Evolutionary conservation across 176 grass and related monocot species (phyloP).

Genomic region (Saccharum spontaneum): DNA sequence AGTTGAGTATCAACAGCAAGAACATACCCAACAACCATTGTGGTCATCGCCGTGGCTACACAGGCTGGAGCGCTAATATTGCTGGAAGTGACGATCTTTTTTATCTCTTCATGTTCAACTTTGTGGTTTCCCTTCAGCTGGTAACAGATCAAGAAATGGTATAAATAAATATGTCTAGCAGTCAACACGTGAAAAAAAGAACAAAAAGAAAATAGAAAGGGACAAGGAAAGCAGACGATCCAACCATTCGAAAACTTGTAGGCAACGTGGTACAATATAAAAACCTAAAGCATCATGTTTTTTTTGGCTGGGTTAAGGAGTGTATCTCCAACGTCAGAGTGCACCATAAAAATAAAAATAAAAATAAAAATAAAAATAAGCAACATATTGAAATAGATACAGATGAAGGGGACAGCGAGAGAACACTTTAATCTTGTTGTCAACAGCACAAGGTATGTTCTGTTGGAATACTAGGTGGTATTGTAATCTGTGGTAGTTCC

Average conservation of each 20-base stretch:
- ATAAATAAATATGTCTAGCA: neutral
- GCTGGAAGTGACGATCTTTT: conserved; percentile 74
- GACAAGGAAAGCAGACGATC: neutral
- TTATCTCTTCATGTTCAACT: conserved; percentile 80
- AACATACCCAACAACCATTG: conserved; percentile 74
- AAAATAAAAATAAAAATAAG: neutral
- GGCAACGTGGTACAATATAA: neutral
- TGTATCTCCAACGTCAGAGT: neutral
- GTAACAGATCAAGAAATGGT: neutral
- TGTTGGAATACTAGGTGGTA: neutral
- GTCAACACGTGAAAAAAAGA: neutral
- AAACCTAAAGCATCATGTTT: neutral
- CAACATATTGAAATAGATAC: neutral
- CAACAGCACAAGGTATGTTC: neutral
- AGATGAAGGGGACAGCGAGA: neutral
- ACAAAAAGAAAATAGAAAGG: neutral
- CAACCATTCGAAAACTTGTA: neutral
- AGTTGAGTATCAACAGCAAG: conserved; percentile 12
- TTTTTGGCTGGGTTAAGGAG: neutral
- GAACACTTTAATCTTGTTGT: neutral
- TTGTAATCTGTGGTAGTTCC: neutral
- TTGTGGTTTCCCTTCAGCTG: conserved; percentile 75
- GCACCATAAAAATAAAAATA: neutral
- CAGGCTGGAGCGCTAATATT: conserved; percentile 64
- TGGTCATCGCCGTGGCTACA: conserved; percentile 70